Base-by-base conservation (phyloP, 169 alveolate species). In the Cryptosporidium parvum region DNA sequence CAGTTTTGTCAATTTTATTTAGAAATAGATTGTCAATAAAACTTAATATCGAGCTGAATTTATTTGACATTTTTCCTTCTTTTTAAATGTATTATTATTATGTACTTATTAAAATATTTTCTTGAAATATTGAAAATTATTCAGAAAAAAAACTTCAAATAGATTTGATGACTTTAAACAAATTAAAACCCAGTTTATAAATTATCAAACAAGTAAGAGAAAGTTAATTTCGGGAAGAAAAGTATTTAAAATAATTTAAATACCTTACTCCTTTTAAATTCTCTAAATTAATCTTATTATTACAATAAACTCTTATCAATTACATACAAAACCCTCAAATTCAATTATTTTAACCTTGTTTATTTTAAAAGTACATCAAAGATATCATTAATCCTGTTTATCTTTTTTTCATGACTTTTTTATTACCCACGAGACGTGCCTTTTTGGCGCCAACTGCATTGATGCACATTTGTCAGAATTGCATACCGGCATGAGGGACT, bases 1-100 rank as follows among this genome's bases (percentile, higher is more conserved):
- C 89, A 14, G 89, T 80, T 2, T 80, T 65, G 52, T 42, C 44
- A 61, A 80, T 62, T 42, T 80, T 62, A 18, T 61, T n/a, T 39
- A 80, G 35, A 26, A 80, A 80, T 9, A 80, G 10, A 21, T 39
- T 80, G 45, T 80, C 89, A 23, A 80, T 12, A 23, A 56, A 56
- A 21, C 67, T 56, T n/a, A 26, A n/a, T 8, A 56, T 29, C 0
- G 67, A 56, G 12, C 35, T 56, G 16, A 7, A 56, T 10, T 23
- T 56, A 23, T n/a, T 56, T 26, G n/a, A 56, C 35, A 56, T 26
- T 48, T 48, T 44, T 44, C 0, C 16, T 44, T 44, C 21, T 44
- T 37, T 37, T 37, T 18, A 6, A 44, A 10, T 44, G 0, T 12
- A 9, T 44, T 44, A 0, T 44, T 44, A 44, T 44, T 44, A 44